Base-by-base conservation (phyloP, 192 early-diverging fungal genomes). In the Rhizoclosmatium globosum region DNA sequence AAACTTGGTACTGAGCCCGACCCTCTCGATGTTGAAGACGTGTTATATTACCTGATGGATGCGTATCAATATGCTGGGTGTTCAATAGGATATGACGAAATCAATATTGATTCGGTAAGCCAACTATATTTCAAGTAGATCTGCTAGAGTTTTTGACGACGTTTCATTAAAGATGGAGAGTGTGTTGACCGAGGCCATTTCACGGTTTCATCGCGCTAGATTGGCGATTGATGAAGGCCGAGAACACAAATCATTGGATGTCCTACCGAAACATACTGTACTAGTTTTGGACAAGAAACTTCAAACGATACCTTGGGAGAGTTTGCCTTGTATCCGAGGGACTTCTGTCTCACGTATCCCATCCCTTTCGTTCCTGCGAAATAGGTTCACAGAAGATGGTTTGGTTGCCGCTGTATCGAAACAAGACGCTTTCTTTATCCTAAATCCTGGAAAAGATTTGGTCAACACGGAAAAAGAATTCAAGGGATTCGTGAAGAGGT, bases 401-500 rank as follows among this genome's bases (percentile, higher is more conserved):
- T 19, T 19, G 38, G n/a, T 21, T 38, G 3, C 74, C 3, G 17
- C 23, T 21, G 56, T 69, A 62, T 77, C 0, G 41, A 79, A 23
- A 45, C 3, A 31, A 3, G 89, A 83, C 1, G 85, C 88, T 1
- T 95, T 87, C 80, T 99, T 96, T 81, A 83, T 99, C 17, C 84
- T 99, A 21, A 99, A 99, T 85, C 98, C 98, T 1, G 91, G 88
- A 31, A 92, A 91, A 19, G 96, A 99, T 78, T 82, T 99, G 71
- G 84, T 82, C 56, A 85, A 88, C 59, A 99, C 98, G 1, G 93
- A 98, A 82, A 69, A 87, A 1, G 87, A 88, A 69, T 98, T 98
- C 86, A 85, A 89, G 73, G 38, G 71, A 4, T 77, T 83, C 57
- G 81, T 95, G 21, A 45, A 87, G 61, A 84, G 50, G 77, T 79